Conservation (phyloP, 371 early-diverging fungal genomes). For the Quaeritorhiza haematococci region DNA sequence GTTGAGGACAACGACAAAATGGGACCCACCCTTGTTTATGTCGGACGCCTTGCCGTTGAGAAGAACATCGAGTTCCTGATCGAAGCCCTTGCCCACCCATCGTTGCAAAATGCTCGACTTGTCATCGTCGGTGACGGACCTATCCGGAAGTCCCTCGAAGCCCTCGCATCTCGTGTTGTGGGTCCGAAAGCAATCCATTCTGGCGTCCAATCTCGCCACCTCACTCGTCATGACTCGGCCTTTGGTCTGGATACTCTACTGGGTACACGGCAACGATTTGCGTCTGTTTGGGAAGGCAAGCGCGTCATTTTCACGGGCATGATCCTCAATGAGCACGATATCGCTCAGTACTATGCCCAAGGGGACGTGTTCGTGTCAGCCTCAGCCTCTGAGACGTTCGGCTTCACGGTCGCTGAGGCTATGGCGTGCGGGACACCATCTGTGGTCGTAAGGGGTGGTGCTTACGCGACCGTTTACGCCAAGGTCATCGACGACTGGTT, state of each 20-base stretch:
- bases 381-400: slow-evolving; percentile 44
- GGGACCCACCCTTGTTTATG: slow-evolving; percentile 30
- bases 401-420: slow-evolving; percentile 50
- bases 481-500: slow-evolving; percentile 41
- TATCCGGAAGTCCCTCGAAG: slow-evolving; percentile 21
- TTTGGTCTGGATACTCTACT: not conserved
- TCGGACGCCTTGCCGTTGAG: slow-evolving; percentile 43
- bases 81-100: slow-evolving; percentile 24
- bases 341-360: slow-evolving; percentile 30
- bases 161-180: slow-evolving; percentile 22
- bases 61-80: slow-evolving; percentile 44
- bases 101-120: slow-evolving; percentile 22
- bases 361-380: slow-evolving; percentile 39
- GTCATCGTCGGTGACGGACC: slow-evolving; percentile 46
- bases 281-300: slow-evolving; percentile 2
- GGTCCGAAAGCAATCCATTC: slow-evolving; percentile 24
- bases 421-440: slow-evolving; percentile 44
- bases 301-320: slow-evolving; percentile 43
- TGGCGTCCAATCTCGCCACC: not conserved
- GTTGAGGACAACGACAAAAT: not conserved
- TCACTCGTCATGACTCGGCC: not conserved
- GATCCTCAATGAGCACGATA: slow-evolving; percentile 28
- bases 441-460: slow-evolving; percentile 38
- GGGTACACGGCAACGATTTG: too few relatives aligned
- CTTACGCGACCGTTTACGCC: slow-evolving; percentile 32